These are phyloP conservation scores for Cutaneotrichosporon spelunceum DNA, from an alignment of 1,284 basidiomycete genomes.

Conservation along the genomic window DNA sequence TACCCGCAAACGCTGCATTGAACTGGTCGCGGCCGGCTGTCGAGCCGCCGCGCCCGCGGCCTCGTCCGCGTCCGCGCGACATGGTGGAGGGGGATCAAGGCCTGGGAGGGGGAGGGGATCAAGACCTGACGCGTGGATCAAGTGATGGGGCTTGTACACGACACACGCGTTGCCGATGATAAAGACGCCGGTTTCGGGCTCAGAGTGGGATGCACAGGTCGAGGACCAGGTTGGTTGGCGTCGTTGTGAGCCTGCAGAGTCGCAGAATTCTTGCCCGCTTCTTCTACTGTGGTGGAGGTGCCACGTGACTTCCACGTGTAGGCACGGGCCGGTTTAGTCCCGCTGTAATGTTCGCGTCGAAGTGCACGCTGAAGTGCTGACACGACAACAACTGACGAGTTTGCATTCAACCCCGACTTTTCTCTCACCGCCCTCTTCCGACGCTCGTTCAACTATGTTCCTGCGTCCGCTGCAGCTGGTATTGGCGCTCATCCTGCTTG, in stretches of 20 bases:
- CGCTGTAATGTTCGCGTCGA: slow-evolving; percentile 5
- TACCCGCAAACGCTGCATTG: slow-evolving; percentile 27
- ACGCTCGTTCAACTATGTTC: slow-evolving; percentile 12
- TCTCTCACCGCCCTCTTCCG: background rate
- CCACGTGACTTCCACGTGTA: background rate
- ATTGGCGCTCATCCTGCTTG: slow-evolving; percentile 37
- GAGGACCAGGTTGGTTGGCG: background rate
- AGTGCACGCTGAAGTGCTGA: slow-evolving; percentile 2
- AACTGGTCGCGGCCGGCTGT: slow-evolving; percentile 23
- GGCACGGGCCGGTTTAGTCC: background rate
- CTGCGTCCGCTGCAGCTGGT: slow-evolving; percentile 1
- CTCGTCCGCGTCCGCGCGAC: slow-evolving; percentile 19
- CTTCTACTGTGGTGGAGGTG: background rate
- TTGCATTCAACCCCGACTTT: background rate
- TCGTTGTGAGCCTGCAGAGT: slow-evolving; percentile 1
- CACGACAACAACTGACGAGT: background rate
- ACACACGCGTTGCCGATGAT: too few relatives aligned
- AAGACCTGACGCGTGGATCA: background rate
- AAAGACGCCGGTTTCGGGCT: too few relatives aligned
- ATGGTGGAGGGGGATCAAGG: slow-evolving; percentile 2
- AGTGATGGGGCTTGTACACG: too few relatives aligned
- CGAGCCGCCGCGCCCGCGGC: slow-evolving; percentile 22
- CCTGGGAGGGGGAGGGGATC: background rate
- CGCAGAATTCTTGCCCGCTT: background rate
- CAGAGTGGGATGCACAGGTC: background rate